Percentiles rank a stretch among this genome's conserved stretches.
These are phyloP conservation scores for Mariannaea elegans DNA, from an alignment of 2,329 filamentous ascomycete species.

Conservation along the genomic window DNA sequence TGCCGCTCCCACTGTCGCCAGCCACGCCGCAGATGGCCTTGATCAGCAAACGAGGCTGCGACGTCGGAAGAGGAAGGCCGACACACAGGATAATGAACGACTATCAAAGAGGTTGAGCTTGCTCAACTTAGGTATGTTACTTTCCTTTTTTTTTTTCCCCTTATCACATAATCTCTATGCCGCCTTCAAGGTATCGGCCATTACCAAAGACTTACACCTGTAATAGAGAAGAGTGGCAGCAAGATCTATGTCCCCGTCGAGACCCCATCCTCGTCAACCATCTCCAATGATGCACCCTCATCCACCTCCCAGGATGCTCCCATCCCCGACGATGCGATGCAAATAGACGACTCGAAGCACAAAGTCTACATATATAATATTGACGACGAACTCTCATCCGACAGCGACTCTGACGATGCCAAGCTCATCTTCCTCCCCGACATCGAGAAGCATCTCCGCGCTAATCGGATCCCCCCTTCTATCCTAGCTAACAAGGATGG, in stretches of 20 bases:
- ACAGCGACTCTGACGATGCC: conserved; percentile 57
- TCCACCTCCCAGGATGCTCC: conserved; percentile 28
- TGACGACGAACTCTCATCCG: conserved; percentile 80
- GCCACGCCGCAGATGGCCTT: conserved; percentile 13
- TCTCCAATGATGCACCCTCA: neutral
- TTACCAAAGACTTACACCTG: conserved; percentile 4
- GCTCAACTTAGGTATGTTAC: conserved; percentile 77
- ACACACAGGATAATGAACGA: conserved; percentile 71
- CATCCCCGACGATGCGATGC: conserved; percentile 71
- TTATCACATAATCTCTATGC: too few relatives aligned
- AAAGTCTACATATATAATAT: conserved; percentile 92
- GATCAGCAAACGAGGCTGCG: conserved; percentile 33
- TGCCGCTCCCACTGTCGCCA: conserved; percentile 15
- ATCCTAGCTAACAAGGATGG: conserved; percentile 67
- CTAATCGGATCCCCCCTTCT: conserved; percentile 73
- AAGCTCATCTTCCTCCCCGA: conserved; percentile 83
- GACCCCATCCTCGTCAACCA: conserved; percentile 44
- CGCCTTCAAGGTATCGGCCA: too few relatives aligned
- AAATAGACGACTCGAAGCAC: conserved; percentile 85
- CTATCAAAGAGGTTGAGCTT: conserved; percentile 85
- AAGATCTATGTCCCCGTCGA: conserved; percentile 74
- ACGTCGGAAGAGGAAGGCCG: conserved; percentile 67
- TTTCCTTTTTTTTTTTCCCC: conserved; percentile 8
- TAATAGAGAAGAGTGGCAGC: conserved; percentile 66
- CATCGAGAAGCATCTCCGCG: conserved; percentile 81